Evolutionary conservation across 768 basidiomycete genomes (phyloP), one percentile per base, ranked within the genome.

Genomic region (Leucosporidium yakuticum): DNA sequence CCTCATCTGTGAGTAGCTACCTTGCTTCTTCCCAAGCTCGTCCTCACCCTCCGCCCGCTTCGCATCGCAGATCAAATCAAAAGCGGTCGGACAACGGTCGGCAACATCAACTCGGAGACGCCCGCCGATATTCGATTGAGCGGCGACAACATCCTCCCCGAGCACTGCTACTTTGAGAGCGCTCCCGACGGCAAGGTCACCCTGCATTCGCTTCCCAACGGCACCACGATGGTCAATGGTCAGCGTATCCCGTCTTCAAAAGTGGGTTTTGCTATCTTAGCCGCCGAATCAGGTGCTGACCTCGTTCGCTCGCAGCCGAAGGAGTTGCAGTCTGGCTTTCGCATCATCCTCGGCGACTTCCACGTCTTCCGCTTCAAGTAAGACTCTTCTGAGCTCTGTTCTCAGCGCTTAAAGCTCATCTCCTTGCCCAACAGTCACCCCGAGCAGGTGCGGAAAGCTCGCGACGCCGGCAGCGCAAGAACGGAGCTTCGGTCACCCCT

Each of bases 321-420:
- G 78, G 91, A 90, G 80, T 84, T 99, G 56, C 86, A 88, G 48
- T 93, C 94, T 63, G 96, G 96, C 47, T 98, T 88, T 78, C 90
- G 96, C 36, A 90, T 99, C 76, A 99, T 99, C 77, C 84, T 99
- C 60, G 95, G 95, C 63, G 94, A 97, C 74, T 87, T 92, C 71
- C 96, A 99, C 80, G 93, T 98, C 64, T 99, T 99, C 79, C 86
- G 96, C 23, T 98, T 96, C 80, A 98, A 80, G 71, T 73, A 58
- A 29, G 74, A 55, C 25, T 3, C 8, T 11, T 32, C 39, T n/a
- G 5, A n/a, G 17, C 23, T 55, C 21, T 3, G 9, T 20, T n/a
- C 25, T 32, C n/a, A 11, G 20, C 32, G 9, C 2, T 12, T 21
- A 0, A 9, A 3, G 7, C 60, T 54, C 27, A 63, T 14, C 12